A percentile compares a stretch with the other conserved stretches of the same genome.
phyloP scores from a whole-genome alignment of 2,329 filamentous ascomycete genomes.

The Fusarium oxysporum region DNA sequence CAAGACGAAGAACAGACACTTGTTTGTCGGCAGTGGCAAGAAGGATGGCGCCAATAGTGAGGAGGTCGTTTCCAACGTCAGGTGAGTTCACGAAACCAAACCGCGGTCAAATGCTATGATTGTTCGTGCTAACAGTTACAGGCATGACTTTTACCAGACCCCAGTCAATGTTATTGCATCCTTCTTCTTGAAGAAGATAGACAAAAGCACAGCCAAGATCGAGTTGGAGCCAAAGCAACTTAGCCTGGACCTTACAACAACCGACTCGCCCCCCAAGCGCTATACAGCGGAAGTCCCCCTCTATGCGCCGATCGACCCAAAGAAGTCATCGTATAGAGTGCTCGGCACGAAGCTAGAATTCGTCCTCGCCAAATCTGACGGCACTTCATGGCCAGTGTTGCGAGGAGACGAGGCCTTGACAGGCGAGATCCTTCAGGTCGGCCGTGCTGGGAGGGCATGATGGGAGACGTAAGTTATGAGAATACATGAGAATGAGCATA shows the following conservation, averaged over 20 bases:
- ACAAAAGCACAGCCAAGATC: conserved; percentile 81
- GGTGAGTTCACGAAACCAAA: conserved; percentile 61
- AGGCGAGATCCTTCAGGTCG: conserved; percentile 89
- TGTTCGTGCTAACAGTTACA: conserved; percentile 21
- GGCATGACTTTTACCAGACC: conserved; percentile 95
- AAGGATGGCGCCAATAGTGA: conserved; percentile 70
- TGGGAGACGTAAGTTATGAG: not conserved
- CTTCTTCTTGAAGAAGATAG: conserved; percentile 97
- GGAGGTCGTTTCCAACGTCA: conserved; percentile 81
- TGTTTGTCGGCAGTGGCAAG: conserved; percentile 84
- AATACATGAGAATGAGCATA: conserved; percentile 21
- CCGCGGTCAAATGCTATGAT: not conserved
- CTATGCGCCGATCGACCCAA: conserved; percentile 80
- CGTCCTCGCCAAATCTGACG: conserved; percentile 77
- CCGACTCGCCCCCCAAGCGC: conserved; percentile 80
- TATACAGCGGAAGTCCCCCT: conserved; percentile 80
- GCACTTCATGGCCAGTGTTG: conserved; percentile 85
- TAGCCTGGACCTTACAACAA: conserved; percentile 85
- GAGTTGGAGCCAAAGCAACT: conserved; percentile 73
- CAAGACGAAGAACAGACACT: conserved; percentile 81
- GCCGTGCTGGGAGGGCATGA: conserved; percentile 73
- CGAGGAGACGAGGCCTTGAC: conserved; percentile 77
- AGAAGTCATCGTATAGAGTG: conserved; percentile 81
- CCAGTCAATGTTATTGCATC: conserved; percentile 85
- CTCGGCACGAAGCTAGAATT: conserved; percentile 92